Base-by-base conservation (phyloP, 176 grass and related monocot genomes). In the Rhynchospora pubera region DNA sequence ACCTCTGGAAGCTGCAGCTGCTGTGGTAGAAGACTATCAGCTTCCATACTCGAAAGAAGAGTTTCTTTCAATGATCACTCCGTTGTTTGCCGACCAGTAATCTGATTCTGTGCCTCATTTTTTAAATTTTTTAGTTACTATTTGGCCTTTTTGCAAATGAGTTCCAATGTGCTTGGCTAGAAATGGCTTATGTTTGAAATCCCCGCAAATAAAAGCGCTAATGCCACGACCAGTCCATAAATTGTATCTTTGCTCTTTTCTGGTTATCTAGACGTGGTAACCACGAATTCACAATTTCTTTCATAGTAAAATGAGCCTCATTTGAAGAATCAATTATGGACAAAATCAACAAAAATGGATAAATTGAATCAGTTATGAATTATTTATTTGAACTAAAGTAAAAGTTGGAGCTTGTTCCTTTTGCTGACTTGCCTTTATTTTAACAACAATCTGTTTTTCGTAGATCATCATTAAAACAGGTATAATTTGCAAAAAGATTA, bases 21-120 rank as follows among this genome's bases (percentile, higher is more conserved):
- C 81, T 85, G 71, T 98, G 79, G 77, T 94, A 74, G 87, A 93
- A 88, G 90, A 98, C 61, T 98, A 93, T 18, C 85, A 84, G 15
- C 92, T 98, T 55, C 89, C 96, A 69, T 98, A 93, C 75, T 88
- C 90, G 5, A 83, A 85, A 44, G 92, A 98, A 86, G 96, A 98
- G 67, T 93, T 94, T 51, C 81, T 93, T 62, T 88, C 90, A 14
- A 81, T 91, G 79, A 84, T 89, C 83, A 93, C 78, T 89, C 89
- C 92, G 73, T 80, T 93, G 68, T 98, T 94, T 60, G 87, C 68
- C 83, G 82, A 94, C 57, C 92, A 90, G 95, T 98, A 93, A 91
- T 88, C 64, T 66, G 39, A 78, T 9, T 47, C 16, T 39, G 82
- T 76, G 24, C 48, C 48, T 10, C 62, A 24, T 77, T 26, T 79